These are phyloP conservation scores for Microdochium paspali DNA, from an alignment of 2,329 filamentous ascomycete genomes.

Conservation along the genomic window DNA sequence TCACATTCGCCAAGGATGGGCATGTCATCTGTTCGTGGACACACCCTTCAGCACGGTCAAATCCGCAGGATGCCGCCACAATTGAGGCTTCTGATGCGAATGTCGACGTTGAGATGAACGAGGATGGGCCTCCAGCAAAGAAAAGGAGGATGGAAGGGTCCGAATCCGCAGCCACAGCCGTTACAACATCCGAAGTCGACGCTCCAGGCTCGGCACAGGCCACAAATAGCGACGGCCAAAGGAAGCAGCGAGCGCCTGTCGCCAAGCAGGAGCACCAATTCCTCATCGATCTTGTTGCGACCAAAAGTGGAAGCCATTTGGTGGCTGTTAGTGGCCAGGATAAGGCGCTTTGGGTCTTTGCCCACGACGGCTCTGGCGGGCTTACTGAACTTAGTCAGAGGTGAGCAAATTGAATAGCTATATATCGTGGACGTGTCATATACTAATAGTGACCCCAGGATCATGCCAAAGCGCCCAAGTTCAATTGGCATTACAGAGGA, in stretches of 20 bases:
- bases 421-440: constrained; percentile 3
- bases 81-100: neutral
- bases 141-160: constrained; percentile 2
- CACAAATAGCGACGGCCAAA: constrained; percentile 8
- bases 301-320: constrained; percentile 56
- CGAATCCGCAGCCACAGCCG: constrained; percentile 5
- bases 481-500: constrained; percentile 63
- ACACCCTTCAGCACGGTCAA: neutral
- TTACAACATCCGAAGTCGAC: constrained; percentile 7
- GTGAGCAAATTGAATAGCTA: constrained; percentile 29
- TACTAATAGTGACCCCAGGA: constrained; percentile 32
- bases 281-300: constrained; percentile 59
- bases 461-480: constrained; percentile 84
- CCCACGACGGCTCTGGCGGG: constrained; percentile 49
- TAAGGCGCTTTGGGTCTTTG: constrained; percentile 80
- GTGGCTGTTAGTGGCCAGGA: constrained; percentile 82
- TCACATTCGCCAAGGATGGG: constrained; percentile 4
- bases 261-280: constrained; percentile 41
- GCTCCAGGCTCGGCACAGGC: constrained; percentile 1
- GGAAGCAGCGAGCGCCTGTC: constrained; percentile 23
- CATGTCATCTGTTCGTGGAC: constrained; percentile 3
- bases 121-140: neutral
- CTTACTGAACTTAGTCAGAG: constrained; percentile 64
- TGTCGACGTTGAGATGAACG: neutral
- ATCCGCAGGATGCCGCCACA: neutral